phyloP scores from a whole-genome alignment of 1,284 basidiomycete genomes.

The Heterobasidion annosum region DNA sequence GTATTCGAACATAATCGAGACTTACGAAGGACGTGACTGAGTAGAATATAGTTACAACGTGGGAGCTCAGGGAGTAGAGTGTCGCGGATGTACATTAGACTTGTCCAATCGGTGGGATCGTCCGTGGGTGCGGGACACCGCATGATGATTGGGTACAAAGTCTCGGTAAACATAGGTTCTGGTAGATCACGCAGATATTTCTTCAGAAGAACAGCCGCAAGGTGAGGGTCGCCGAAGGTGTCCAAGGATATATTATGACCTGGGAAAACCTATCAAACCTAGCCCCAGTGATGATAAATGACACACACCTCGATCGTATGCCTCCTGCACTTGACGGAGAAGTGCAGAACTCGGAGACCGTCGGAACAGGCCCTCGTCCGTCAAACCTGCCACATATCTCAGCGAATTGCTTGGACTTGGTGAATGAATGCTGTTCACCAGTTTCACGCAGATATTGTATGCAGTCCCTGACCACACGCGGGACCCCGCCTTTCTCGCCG shows the following conservation, averaged over 20 bases:
- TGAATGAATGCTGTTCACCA: constrained; percentile 24
- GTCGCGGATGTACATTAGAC: constrained; percentile 57
- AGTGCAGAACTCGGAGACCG: constrained; percentile 65
- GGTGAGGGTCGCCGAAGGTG: constrained; percentile 66
- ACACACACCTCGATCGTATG: constrained; percentile 64
- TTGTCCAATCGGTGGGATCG: constrained; percentile 46
- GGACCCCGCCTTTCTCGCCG: constrained; percentile 73
- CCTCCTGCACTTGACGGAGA: constrained; percentile 66
- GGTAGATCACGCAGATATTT: constrained; percentile 77
- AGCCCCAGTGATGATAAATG: neutral
- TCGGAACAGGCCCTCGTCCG: constrained; percentile 75
- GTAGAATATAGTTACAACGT: constrained; percentile 64
- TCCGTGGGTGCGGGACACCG: constrained; percentile 54
- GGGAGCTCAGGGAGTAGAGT: constrained; percentile 56
- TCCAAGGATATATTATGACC: constrained; percentile 71
- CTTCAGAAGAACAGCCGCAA: constrained; percentile 80
- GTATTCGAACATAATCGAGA: constrained; percentile 11
- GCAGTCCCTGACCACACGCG: constrained; percentile 70
- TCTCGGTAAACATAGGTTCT: constrained; percentile 64
- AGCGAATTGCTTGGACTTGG: constrained; percentile 1
- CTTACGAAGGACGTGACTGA: constrained; percentile 68
- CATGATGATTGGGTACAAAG: constrained; percentile 53
- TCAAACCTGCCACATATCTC: constrained; percentile 34
- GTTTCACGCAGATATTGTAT: constrained; percentile 62
- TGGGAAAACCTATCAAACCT: constrained; percentile 16